Conservation (phyloP, 352 stramenopile genomes). For the Phytophthora cryptogea region DNA sequence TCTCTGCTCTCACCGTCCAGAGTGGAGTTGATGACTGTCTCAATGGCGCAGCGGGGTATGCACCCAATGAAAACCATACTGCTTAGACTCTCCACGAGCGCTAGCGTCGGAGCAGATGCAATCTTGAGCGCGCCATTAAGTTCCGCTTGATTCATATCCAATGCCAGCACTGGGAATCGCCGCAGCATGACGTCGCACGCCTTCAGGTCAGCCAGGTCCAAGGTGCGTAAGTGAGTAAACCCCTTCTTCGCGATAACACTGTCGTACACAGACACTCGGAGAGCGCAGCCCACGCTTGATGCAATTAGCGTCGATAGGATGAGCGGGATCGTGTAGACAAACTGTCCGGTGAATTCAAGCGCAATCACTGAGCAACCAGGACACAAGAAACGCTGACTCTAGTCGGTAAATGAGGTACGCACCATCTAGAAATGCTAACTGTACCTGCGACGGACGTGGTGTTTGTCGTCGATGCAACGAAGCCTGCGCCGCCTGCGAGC, state of each 20-base stretch:
- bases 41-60: conserved; percentile 32
- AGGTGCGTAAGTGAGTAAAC: conserved; percentile 55
- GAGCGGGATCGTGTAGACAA: conserved; percentile 67
- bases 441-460: conserved; percentile 60
- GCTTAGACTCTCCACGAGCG: conserved; percentile 46
- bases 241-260: conserved; percentile 61
- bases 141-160: conserved; percentile 38
- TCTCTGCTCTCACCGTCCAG: neutral
- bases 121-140: conserved; percentile 33
- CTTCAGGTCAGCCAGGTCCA: conserved; percentile 48
- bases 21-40: conserved; percentile 6
- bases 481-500: conserved; percentile 60
- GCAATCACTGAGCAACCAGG: conserved; percentile 48
- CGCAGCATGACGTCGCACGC: conserved; percentile 61
- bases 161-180: conserved; percentile 44
- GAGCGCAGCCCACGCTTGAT: conserved; percentile 48
- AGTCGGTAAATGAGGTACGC: neutral
- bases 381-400: neutral
- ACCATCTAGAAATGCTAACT: neutral
- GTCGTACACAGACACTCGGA: conserved; percentile 70
- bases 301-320: conserved; percentile 58
- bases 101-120: conserved; percentile 28
- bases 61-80: conserved; percentile 58
- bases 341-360: conserved; percentile 73
- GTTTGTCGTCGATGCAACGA: conserved; percentile 65